Percentiles rank a stretch among this genome's conserved stretches.
These are phyloP conservation scores for Boletus tomentosulus DNA, from an alignment of 768 basidiomycete genomes.

Conservation along the genomic window DNA sequence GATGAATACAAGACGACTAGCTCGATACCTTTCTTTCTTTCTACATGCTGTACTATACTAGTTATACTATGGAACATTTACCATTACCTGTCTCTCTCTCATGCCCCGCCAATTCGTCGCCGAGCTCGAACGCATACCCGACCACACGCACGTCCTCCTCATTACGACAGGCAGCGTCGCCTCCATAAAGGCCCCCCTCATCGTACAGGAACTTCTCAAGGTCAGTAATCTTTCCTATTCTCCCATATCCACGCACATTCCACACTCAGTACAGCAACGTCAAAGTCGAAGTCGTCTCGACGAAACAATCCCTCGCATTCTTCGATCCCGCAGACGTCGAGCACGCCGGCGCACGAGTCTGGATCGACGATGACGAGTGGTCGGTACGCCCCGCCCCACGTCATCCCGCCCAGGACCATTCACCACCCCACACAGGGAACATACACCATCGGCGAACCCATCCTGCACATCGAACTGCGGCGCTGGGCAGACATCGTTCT, in stretches of 20 bases:
- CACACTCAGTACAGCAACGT: slow-evolving; percentile 64
- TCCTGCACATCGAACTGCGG: slow-evolving; percentile 92
- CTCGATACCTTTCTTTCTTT: background rate
- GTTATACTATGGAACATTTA: background rate
- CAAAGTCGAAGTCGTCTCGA: slow-evolving; percentile 79
- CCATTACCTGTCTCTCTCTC: background rate
- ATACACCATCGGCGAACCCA: slow-evolving; percentile 82
- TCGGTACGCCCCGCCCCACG: slow-evolving; percentile 50
- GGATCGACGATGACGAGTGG: slow-evolving; percentile 95
- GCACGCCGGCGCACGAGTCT: slow-evolving; percentile 56
- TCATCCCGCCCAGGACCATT: background rate
- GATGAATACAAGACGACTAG: slow-evolving; percentile 8
- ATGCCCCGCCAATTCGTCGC: slow-evolving; percentile 23
- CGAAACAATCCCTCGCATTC: slow-evolving; percentile 74
- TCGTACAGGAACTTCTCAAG: slow-evolving; percentile 68
- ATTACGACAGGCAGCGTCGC: slow-evolving; percentile 95
- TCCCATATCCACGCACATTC: background rate
- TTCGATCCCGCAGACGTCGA: slow-evolving; percentile 55
- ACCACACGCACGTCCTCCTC: slow-evolving; percentile 61
- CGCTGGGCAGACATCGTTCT: slow-evolving; percentile 96
- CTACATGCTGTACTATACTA: slow-evolving; percentile 13
- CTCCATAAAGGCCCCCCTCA: slow-evolving; percentile 88
- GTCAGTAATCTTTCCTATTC: slow-evolving; percentile 41
- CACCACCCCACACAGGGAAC: slow-evolving; percentile 43
- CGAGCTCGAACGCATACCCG: slow-evolving; percentile 22